Percentiles rank a stretch among this genome's conserved stretches.
Conservation (phyloP, 2,329 filamentous ascomycete genomes). For the Phaeosphaeria sp. region DNA sequence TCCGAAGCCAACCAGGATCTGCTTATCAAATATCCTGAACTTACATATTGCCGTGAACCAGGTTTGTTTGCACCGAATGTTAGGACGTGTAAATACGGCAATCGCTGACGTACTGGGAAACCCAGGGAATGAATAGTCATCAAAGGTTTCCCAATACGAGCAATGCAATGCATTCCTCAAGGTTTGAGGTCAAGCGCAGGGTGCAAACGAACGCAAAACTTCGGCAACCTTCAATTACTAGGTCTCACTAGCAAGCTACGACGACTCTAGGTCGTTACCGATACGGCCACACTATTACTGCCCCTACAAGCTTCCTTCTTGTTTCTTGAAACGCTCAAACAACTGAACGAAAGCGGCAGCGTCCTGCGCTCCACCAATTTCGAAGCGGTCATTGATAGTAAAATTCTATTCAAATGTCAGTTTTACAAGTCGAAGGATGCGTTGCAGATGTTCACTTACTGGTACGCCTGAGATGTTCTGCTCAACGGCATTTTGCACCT, state of each 20-base stretch:
- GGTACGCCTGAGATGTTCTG: slow-evolving; percentile 72
- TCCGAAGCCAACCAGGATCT: background rate
- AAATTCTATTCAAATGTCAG: slow-evolving; percentile 58
- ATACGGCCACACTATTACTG: background rate
- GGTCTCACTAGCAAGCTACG: background rate
- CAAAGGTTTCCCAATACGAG: background rate
- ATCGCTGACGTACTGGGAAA: background rate
- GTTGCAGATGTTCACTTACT: background rate
- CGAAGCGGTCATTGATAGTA: slow-evolving; percentile 71
- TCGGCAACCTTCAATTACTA: background rate
- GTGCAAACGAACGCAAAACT: background rate
- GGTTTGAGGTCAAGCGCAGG: background rate
- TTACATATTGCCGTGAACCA: background rate
- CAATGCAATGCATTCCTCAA: background rate
- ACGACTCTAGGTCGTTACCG: background rate
- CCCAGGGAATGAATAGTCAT: background rate
- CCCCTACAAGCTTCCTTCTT: slow-evolving; percentile 32
- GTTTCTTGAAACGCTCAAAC: slow-evolving; percentile 66
- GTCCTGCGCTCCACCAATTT: slow-evolving; percentile 76
- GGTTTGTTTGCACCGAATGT: background rate
- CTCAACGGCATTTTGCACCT: slow-evolving; percentile 52
- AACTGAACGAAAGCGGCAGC: slow-evolving; percentile 69
- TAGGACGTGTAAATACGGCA: background rate
- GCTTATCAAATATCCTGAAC: background rate
- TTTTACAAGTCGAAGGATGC: background rate